These are phyloP conservation scores for Camellia granthamiana DNA, from an alignment of 148 eudicot genomes.

Conservation along the genomic window DNA sequence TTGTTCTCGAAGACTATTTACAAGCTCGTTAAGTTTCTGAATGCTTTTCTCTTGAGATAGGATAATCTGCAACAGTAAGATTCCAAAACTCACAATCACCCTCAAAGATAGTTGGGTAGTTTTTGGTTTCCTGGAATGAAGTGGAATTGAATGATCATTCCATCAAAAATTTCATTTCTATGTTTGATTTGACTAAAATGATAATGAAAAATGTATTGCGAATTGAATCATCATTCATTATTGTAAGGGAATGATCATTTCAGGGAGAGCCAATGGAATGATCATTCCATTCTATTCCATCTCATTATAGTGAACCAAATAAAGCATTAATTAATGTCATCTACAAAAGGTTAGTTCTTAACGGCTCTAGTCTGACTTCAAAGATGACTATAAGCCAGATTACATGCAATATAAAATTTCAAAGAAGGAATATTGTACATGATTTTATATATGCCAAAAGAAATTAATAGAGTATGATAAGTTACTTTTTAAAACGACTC, in stretches of 20 bases:
- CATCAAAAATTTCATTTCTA: too few species aligned
- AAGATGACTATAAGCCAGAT: neutral
- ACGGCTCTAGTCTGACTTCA: neutral
- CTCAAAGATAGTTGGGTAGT: neutral
- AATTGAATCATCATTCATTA: too few species aligned
- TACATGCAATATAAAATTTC: neutral
- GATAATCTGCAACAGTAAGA: slow-evolving; percentile 35
- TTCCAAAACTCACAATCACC: neutral
- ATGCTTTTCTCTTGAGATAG: slow-evolving; percentile 57
- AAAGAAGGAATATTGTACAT: too few species aligned
- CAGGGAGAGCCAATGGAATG: too few species aligned
- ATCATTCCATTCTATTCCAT: too few species aligned
- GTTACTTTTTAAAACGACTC: neutral
- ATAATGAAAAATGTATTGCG: too few species aligned
- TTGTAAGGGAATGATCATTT: too few species aligned
- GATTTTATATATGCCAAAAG: neutral
- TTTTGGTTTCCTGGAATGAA: too few species aligned
- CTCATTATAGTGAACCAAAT: too few species aligned
- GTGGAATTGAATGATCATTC: too few species aligned
- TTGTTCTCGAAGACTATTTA: slow-evolving; percentile 41
- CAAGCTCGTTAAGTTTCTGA: slow-evolving; percentile 50
- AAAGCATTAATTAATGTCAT: neutral
- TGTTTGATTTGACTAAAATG: too few species aligned
- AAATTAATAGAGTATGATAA: neutral
- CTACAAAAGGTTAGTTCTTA: neutral